Base-by-base conservation (phyloP, 2,329 filamentous ascomycete species). In the Scedosporium boydii region DNA sequence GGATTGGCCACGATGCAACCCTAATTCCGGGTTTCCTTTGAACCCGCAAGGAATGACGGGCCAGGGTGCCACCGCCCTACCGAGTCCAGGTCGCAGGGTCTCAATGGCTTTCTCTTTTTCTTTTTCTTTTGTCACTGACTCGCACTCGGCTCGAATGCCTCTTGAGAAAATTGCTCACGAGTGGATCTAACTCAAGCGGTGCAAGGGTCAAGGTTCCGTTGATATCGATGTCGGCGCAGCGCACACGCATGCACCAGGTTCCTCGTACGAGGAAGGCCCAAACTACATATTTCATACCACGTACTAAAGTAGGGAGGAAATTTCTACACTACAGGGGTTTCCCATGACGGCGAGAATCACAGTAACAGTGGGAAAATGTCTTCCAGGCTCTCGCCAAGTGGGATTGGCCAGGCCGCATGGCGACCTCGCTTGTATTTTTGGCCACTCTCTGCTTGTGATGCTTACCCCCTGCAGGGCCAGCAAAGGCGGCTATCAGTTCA, bases 11-110 rank as follows among this genome's bases (percentile, higher is more conserved):
- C 55, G 29, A 57, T 57, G 55, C 55, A 38, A 57, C 55, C 55
- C 55, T 57, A 26, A 57, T 57, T 57, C 55, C 55, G 55, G 55
- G 55, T 57, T 57, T 57, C 55, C 55, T 57, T 29, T 34, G 14
- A 57, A 57, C 21, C 55, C 55, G 55, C 23, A 34, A 57, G 55
- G 21, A 26, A 57, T 57, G 55, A 57, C 7, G 55, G 55, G 23
- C 14, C 26, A 29, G 27, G 55, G 55, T 29, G 55, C 27, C 55
- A 29, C 55, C 23, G 18, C 55, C 53, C 53, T 57, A 21, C 55
- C 23, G 55, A 38, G 55, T 57, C 55, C 55, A 29, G 23, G 23
- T 57, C 27, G 55, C 55, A 29, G 23, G 23, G 55, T 57, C 55
- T 18, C 27, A 29, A 16, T 57, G 9, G 23, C 55, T 12, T 18